Conservation (phyloP, 345 rosid species). For the Trapa bicornis region DNA sequence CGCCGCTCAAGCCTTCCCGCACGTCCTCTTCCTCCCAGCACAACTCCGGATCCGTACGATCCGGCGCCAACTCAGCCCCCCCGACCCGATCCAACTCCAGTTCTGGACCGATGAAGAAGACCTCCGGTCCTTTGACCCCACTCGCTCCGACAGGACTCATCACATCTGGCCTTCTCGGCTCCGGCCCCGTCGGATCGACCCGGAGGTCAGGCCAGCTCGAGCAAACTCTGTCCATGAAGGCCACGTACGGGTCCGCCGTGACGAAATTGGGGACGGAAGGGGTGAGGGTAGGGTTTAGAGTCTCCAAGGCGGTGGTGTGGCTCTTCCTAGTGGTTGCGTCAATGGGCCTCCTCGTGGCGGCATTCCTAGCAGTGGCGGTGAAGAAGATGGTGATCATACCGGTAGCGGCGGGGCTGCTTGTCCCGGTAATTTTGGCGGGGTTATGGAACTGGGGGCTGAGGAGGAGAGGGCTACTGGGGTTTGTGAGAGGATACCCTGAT, state of each 20-base stretch:
- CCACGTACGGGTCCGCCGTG: conserved; percentile 65
- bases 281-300: conserved; percentile 60
- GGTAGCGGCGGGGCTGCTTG: conserved; percentile 44
- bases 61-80: conserved; percentile 63
- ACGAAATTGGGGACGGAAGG: conserved; percentile 44
- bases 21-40: conserved; percentile 62
- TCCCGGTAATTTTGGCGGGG: conserved; percentile 35
- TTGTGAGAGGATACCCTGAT: conserved; percentile 54
- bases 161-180: conserved; percentile 66
- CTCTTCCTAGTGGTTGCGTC: conserved; percentile 48
- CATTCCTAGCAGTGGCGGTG: conserved; percentile 66
- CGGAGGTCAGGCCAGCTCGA: conserved; percentile 72
- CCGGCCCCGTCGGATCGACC: conserved; percentile 46
- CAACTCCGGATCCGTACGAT: conserved; percentile 70
- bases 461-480: conserved; percentile 55
- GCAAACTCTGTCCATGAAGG: conserved; percentile 28
- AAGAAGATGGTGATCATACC: conserved; percentile 59
- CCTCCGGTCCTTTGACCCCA: conserved; percentile 60
- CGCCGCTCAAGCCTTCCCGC: conserved; percentile 35
- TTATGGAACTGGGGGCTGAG: conserved; percentile 67
- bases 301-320: conserved; percentile 67
- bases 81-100: conserved; percentile 48
- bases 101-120: conserved; percentile 52
- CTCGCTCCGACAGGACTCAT: conserved; percentile 84
- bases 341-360: conserved; percentile 54